Conservation (phyloP, 169 alveolate species). For the Plasmodium malariae region DNA sequence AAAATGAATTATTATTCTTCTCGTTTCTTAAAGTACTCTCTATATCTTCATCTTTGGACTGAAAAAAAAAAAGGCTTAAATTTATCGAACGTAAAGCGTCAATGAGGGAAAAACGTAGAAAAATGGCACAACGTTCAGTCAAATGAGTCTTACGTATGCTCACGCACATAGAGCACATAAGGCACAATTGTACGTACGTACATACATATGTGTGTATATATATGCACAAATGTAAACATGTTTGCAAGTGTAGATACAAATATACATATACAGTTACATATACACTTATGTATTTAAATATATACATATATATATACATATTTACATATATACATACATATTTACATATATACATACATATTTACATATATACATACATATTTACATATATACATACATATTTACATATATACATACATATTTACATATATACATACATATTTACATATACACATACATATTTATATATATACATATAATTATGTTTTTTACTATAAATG, state of each 20-base stretch:
- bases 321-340: neutral
- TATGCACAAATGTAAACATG: too few species aligned
- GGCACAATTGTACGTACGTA: too few species aligned
- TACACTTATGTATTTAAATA: too few species aligned
- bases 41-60: constrained; percentile 56
- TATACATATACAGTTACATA: too few species aligned
- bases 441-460: neutral
- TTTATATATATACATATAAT: neutral
- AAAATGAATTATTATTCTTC: constrained; percentile 23
- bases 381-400: neutral
- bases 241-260: too few species aligned
- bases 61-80: neutral
- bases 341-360: neutral
- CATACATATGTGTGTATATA: too few species aligned
- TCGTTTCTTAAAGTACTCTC: neutral
- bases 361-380: neutral
- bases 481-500: constrained; percentile 71
- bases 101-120: constrained; percentile 4
- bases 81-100: too few species aligned
- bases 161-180: too few species aligned
- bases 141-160: too few species aligned
- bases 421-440: neutral
- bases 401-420: neutral
- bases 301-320: neutral
- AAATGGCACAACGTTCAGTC: too few species aligned